Evolutionary conservation across 352 stramenopile species (phyloP).

Genomic region (Phytophthora macrochlamydospora): DNA sequence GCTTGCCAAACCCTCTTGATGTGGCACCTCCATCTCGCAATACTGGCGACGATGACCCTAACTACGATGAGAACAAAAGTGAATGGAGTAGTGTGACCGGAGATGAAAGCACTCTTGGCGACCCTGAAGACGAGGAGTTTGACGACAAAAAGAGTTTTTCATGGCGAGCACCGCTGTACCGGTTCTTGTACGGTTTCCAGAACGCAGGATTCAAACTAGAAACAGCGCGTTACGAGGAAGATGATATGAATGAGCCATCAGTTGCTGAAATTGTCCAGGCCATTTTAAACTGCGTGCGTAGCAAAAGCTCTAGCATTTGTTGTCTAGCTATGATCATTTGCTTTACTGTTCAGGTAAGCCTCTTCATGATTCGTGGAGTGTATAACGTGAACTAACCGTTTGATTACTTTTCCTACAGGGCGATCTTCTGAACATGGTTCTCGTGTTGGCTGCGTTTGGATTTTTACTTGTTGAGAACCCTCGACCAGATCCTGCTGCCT

Average conservation of each 20-base stretch:
- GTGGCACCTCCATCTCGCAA: constrained; percentile 24
- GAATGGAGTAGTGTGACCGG: constrained; percentile 88
- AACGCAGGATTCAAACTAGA: constrained; percentile 78
- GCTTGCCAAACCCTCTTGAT: constrained; percentile 63
- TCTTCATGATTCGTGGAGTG: not conserved
- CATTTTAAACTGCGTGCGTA: constrained; percentile 68
- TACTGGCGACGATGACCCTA: constrained; percentile 41
- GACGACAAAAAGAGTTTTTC: constrained; percentile 54
- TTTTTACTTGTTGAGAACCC: constrained; percentile 82
- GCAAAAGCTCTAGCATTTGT: constrained; percentile 61
- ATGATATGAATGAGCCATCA: constrained; percentile 77
- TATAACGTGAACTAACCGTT: no score
- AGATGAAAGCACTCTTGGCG: constrained; percentile 80
- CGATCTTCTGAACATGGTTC: constrained; percentile 82
- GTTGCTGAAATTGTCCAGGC: constrained; percentile 63
- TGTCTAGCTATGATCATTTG: constrained; percentile 69
- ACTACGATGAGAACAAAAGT: constrained; percentile 70
- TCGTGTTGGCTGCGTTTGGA: constrained; percentile 68
- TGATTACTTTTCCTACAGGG: constrained; percentile 39
- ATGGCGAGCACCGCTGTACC: constrained; percentile 74
- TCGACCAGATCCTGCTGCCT: constrained; percentile 59
- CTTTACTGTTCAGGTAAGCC: constrained; percentile 75
- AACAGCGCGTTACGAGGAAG: constrained; percentile 70
- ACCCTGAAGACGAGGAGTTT: constrained; percentile 84
- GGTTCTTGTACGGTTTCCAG: constrained; percentile 68